These are phyloP conservation scores for Infundibulicybe gibba DNA, from an alignment of 768 basidiomycete genomes.

Conservation along the genomic window DNA sequence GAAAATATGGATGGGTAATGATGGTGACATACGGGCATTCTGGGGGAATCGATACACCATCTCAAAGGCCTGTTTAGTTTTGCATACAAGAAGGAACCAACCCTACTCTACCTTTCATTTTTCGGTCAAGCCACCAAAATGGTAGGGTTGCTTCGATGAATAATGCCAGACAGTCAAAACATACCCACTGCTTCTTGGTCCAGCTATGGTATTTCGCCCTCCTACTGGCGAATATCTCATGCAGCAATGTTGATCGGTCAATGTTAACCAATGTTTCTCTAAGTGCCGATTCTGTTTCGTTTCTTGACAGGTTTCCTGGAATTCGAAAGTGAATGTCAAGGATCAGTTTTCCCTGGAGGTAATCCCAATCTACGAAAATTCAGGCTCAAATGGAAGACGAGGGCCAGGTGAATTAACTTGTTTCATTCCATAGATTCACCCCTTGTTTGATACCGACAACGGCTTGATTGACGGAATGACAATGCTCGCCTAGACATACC, in stretches of 20 bases:
- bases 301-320: not conserved
- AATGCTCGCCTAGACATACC: not conserved
- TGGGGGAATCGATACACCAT: too few species aligned
- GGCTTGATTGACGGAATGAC: not conserved
- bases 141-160: not conserved
- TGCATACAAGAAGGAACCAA: too few species aligned
- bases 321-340: not conserved
- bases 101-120: not conserved
- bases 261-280: not conserved
- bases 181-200: not conserved
- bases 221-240: not conserved
- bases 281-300: not conserved
- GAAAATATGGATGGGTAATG: too few species aligned
- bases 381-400: too few species aligned
- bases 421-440: not conserved
- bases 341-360: not conserved
- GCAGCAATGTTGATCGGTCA: not conserved
- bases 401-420: not conserved
- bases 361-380: not conserved
- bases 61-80: too few species aligned
- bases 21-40: too few species aligned
- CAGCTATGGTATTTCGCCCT: not conserved
- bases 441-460: not conserved
- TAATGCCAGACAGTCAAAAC: not conserved
- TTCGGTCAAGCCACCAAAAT: conserved; percentile 1